Conservation (phyloP, 176 grass and related monocot species). For the Urochloa ruziziensis region DNA sequence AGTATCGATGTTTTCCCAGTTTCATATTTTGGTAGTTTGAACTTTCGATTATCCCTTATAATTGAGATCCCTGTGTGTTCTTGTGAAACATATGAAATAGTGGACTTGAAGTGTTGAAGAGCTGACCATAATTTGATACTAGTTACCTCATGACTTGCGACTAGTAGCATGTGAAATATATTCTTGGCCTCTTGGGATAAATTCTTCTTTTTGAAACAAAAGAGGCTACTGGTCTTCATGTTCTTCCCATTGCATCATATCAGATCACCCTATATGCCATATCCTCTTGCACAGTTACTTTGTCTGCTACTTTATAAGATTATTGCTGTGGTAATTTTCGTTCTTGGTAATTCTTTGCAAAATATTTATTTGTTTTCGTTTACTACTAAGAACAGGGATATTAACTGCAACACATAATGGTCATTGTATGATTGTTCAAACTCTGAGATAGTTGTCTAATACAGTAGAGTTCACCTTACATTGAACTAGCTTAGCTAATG, state of each 20-base stretch:
- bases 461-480: not conserved
- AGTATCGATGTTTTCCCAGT: not conserved
- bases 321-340: not conserved
- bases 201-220: not conserved
- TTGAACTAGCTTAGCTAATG: not conserved
- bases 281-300: not conserved
- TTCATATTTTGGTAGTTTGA: not conserved
- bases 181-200: not conserved
- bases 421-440: not conserved
- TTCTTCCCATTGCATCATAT: not conserved
- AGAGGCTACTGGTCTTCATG: not conserved
- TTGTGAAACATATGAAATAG: not conserved
- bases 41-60: not conserved
- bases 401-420: not conserved
- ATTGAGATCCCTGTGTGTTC: not conserved
- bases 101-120: not conserved
- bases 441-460: not conserved
- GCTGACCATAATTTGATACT: not conserved
- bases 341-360: not conserved
- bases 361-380: not conserved
- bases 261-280: not conserved
- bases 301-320: not conserved
- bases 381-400: not conserved
- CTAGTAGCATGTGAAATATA: not conserved
- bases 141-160: not conserved